Evolutionary conservation across 2,329 filamentous ascomycete species (phyloP).

Genomic region (Sporothrix euskadiensis): DNA sequence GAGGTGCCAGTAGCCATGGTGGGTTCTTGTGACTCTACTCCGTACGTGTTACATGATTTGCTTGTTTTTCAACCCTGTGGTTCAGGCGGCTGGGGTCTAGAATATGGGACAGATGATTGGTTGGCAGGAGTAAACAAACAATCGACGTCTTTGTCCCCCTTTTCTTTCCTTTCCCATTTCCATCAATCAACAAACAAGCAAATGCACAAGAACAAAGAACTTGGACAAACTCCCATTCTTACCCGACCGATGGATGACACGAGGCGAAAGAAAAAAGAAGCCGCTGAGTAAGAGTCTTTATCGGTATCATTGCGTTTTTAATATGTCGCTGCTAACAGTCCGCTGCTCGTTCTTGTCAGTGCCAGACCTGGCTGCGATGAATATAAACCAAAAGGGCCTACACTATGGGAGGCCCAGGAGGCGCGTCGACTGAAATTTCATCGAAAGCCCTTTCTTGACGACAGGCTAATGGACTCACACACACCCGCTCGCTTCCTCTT

Average conservation of each 20-base stretch:
- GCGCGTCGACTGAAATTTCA: slow-evolving; percentile 15
- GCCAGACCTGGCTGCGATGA: neutral
- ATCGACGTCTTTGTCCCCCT: neutral
- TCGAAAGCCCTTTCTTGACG: slow-evolving; percentile 16
- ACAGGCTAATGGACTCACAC: slow-evolving; percentile 18
- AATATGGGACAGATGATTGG: too few species aligned
- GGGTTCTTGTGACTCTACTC: too few species aligned
- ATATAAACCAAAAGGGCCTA: neutral
- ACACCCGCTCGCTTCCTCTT: slow-evolving; percentile 9
- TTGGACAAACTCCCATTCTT: neutral
- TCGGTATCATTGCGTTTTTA: neutral
- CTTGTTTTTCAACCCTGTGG: too few species aligned
- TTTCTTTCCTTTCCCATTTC: neutral
- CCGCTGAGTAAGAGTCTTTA: neutral
- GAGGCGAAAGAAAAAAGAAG: neutral
- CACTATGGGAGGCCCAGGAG: slow-evolving; percentile 14
- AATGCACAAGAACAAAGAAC: neutral
- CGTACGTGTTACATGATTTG: too few species aligned
- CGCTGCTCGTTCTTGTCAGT: neutral
- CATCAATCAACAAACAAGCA: neutral
- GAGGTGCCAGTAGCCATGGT: too few species aligned
- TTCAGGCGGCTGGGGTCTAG: too few species aligned
- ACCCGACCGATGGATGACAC: neutral
- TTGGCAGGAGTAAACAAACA: too few species aligned
- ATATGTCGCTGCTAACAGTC: neutral